Percentiles rank a stretch among this genome's conserved stretches.
These are phyloP conservation scores for Xylaria sp. DNA, from an alignment of 2,329 filamentous ascomycete species.

Conservation along the genomic window DNA sequence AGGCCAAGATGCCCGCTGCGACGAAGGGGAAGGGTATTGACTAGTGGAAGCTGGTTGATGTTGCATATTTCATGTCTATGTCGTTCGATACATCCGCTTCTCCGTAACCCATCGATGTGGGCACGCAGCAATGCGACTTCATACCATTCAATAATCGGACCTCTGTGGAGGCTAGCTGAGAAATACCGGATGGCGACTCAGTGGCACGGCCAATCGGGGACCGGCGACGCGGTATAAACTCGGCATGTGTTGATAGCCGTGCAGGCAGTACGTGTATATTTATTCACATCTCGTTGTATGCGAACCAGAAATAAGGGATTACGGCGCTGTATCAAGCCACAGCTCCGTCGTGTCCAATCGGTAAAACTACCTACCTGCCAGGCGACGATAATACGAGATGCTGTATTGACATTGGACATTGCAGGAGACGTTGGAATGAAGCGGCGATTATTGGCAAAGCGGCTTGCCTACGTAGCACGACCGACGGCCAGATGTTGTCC, in stretches of 20 bases:
- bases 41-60: not conserved
- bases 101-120: constrained; percentile 11
- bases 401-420: constrained; percentile 6
- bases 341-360: constrained; percentile 24
- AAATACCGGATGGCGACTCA: constrained; percentile 7
- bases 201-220: constrained; percentile 23
- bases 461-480: not conserved
- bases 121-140: constrained; percentile 22
- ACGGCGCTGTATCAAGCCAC: constrained; percentile 29
- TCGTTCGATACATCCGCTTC: constrained; percentile 21
- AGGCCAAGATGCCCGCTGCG: constrained; percentile 16
- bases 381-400: constrained; percentile 22
- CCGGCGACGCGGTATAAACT: constrained; percentile 18
- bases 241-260: constrained; percentile 12
- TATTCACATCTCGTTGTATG: constrained; percentile 7
- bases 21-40: not conserved
- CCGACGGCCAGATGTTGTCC: not conserved
- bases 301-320: constrained; percentile 20
- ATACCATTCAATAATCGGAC: constrained; percentile 4
- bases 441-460: constrained; percentile 14
- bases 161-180: not conserved
- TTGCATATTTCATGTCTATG: constrained; percentile 20
- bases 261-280: not conserved
- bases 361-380: too few species aligned
- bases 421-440: constrained; percentile 18